Evolutionary conservation across 768 basidiomycete species (phyloP).

Genomic region (Tulasnella sp.): DNA sequence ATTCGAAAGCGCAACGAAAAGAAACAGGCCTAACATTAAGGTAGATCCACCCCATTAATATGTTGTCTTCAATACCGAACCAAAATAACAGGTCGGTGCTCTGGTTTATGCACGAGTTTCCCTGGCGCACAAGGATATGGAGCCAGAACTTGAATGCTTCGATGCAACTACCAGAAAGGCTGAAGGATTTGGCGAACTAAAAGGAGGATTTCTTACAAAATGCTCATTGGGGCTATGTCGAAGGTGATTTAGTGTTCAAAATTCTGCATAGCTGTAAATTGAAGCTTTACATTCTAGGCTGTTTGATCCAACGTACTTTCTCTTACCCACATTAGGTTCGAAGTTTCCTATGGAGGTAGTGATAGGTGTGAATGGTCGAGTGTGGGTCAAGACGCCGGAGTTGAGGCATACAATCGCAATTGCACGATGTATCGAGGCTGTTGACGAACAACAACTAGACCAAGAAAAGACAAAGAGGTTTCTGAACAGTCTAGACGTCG

Average conservation of each 20-base stretch:
- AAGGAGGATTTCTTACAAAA: constrained; percentile 69
- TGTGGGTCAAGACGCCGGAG: constrained; percentile 77
- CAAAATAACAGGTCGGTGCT: constrained; percentile 57
- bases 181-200: constrained; percentile 87
- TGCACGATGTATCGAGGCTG: constrained; percentile 65
- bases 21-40: constrained; percentile 89
- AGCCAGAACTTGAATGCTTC: constrained; percentile 94
- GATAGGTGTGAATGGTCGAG: constrained; percentile 80
- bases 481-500: constrained; percentile 8
- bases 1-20: constrained; percentile 91
- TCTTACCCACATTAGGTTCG: constrained; percentile 67
- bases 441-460: constrained; percentile 35
- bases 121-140: constrained; percentile 93
- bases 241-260: constrained; percentile 40
- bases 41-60: constrained; percentile 30
- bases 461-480: constrained; percentile 9
- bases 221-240: constrained; percentile 80
- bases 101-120: constrained; percentile 87
- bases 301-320: constrained; percentile 66
- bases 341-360: constrained; percentile 79
- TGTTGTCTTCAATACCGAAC: neutral
- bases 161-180: constrained; percentile 86
- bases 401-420: constrained; percentile 60
- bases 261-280: neutral
- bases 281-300: too few species aligned